Evolutionary conservation across 768 basidiomycete genomes (phyloP), one percentile per base, ranked within the genome.

Genomic region (Hygrophoropsis aurantiaca): DNA sequence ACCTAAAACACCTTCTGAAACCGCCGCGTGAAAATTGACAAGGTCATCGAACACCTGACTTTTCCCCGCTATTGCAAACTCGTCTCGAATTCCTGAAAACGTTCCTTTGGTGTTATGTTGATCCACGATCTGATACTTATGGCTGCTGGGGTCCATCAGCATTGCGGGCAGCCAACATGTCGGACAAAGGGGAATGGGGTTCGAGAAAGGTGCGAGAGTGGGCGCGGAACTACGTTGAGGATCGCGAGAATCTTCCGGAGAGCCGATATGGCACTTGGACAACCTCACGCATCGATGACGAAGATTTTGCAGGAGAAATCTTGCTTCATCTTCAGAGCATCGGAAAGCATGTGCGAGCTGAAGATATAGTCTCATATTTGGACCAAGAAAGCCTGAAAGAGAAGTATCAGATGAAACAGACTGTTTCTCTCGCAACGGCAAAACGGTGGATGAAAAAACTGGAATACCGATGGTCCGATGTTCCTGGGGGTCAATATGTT

Each of bases 401-500:
- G 27, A n/a, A 45, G 19, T 51, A 49, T 13, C 47, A 50, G 5
- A 33, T 59, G 7, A 56, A 45, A n/a, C 56, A 59, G 26, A 47
- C 44, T 0, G 53, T 66, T 33, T 51, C 52, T 11, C 46, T 60
- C 2, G 36, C 50, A n/a, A 77, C 70, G 0, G 74, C 72, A 13
- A 39, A 52, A 6, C 49, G 52, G 1, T 77, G 77, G 74, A 55
- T 79, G 33, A 21, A 50, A 10, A 48, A 35, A 7, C 33, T 66
- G 19, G 56, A 52, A 3, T 65, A 59, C 40, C 27, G 49, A 26
- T 67, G 56, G 58, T 40, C 11, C 4, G 23, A 49, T 16, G 45
- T 44, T 9, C 50, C 47, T 9, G 50, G 47, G 16, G 67, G 61
- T 1, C 65, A 65, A 60, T 74, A 71, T 35, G 52, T 67, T 38